Evolutionary conservation across 169 alveolate species (phyloP).

Genomic region (Ichthyophthirius multifiliis): DNA sequence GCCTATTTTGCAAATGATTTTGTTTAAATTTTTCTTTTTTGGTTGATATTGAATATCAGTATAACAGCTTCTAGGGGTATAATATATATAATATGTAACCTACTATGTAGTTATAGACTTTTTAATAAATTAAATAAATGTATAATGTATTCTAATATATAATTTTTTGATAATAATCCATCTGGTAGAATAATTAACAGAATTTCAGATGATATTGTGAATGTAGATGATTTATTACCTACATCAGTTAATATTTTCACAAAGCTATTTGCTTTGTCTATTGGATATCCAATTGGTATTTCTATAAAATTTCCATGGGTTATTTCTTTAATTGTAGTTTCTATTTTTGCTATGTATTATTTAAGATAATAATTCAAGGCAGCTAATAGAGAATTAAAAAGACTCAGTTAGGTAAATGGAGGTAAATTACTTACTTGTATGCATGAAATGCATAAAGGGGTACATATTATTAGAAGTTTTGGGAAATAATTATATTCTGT

Average conservation of each 20-base stretch:
- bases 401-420: slow-evolving; percentile 46
- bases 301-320: background rate
- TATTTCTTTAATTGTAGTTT: slow-evolving; percentile 32
- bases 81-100: background rate
- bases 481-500: slow-evolving; percentile 20
- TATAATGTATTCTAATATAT: slow-evolving; percentile 41
- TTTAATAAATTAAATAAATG: slow-evolving; percentile 38
- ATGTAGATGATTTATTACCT: slow-evolving; percentile 22
- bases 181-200: slow-evolving; percentile 64
- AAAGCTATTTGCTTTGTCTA: background rate
- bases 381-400: slow-evolving; percentile 54
- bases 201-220: slow-evolving; percentile 49
- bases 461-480: slow-evolving; percentile 42
- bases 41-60: background rate
- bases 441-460: slow-evolving; percentile 51
- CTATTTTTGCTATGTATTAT: slow-evolving; percentile 16
- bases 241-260: background rate
- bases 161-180: slow-evolving; percentile 57
- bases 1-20: no score
- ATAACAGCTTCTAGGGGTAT: background rate
- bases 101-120: slow-evolving; percentile 46
- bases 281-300: background rate
- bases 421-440: slow-evolving; percentile 34
- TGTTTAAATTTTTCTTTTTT: background rate
- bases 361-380: slow-evolving; percentile 39